Conservation (phyloP, 257 asterid genomes). For the Solanum clarkiae region DNA sequence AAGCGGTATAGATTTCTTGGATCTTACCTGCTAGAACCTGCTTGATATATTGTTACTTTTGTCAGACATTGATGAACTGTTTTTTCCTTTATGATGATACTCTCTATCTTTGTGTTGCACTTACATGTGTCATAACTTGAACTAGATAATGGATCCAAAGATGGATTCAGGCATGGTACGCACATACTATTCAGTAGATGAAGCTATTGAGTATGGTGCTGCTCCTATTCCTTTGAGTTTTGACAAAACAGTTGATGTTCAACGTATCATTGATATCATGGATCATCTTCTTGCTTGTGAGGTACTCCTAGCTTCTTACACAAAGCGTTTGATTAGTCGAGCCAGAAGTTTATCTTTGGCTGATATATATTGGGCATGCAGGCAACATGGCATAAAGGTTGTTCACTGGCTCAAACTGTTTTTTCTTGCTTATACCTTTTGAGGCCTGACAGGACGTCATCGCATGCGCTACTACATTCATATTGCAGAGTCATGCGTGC, state of each 20-base stretch:
- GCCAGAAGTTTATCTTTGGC: not conserved
- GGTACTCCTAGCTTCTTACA: slow-evolving; percentile 29
- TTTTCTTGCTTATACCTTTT: slow-evolving; percentile 87
- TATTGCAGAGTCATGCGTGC: slow-evolving; percentile 70
- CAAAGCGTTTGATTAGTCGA: not conserved
- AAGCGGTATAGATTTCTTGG: not conserved
- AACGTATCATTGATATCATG: slow-evolving; percentile 65
- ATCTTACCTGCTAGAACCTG: not conserved
- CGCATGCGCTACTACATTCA: slow-evolving; percentile 81
- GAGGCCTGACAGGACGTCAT: slow-evolving; percentile 85
- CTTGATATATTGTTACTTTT: not conserved
- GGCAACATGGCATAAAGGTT: slow-evolving; percentile 99
- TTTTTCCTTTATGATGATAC: not conserved
- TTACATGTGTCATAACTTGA: slow-evolving; percentile 6
- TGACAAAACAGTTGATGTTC: slow-evolving; percentile 66
- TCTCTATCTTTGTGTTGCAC: not conserved
- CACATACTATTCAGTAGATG: slow-evolving; percentile 83
- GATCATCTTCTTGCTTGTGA: slow-evolving; percentile 97
- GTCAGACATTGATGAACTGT: not conserved
- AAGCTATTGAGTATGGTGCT: slow-evolving; percentile 94
- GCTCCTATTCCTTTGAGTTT: slow-evolving; percentile 94
- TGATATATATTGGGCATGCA: slow-evolving; percentile 15
- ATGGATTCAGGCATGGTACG: slow-evolving; percentile 99
- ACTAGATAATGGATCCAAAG: slow-evolving; percentile 98
- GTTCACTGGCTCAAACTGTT: slow-evolving; percentile 87